Conservation (phyloP, 2,329 filamentous ascomycete species). For the Fusarium gaditjirri region DNA sequence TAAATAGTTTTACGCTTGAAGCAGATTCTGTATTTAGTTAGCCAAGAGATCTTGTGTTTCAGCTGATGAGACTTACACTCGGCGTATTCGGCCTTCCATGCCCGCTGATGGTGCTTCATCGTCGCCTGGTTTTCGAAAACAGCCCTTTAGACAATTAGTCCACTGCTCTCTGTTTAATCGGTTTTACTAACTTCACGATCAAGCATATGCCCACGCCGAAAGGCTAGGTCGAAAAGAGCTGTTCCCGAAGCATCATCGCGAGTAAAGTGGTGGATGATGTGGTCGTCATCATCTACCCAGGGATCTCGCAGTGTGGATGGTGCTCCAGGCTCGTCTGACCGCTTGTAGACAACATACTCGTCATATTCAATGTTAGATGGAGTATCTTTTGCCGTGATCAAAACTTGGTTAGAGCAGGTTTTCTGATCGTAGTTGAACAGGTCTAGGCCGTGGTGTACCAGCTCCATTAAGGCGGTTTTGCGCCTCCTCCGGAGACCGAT, state of each 20-base stretch:
- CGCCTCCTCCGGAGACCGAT: slow-evolving; percentile 39
- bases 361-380: slow-evolving; percentile 52
- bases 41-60: not conserved
- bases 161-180: not conserved
- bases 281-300: slow-evolving; percentile 34
- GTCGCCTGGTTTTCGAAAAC: slow-evolving; percentile 38
- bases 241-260: slow-evolving; percentile 48
- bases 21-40: slow-evolving; percentile 47
- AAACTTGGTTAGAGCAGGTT: slow-evolving; percentile 47
- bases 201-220: slow-evolving; percentile 46
- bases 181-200: slow-evolving; percentile 43
- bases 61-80: slow-evolving; percentile 46
- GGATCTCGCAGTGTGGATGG: slow-evolving; percentile 1
- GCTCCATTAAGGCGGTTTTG: slow-evolving; percentile 41
- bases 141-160: slow-evolving; percentile 33
- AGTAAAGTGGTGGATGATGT: slow-evolving; percentile 50
- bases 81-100: slow-evolving; percentile 51
- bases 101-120: slow-evolving; percentile 36
- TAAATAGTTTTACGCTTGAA: slow-evolving; percentile 49
- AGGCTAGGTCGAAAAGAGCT: slow-evolving; percentile 48
- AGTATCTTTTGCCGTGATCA: slow-evolving; percentile 45
- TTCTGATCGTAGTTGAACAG: slow-evolving; percentile 53
- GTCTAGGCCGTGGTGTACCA: slow-evolving; percentile 47
- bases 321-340: slow-evolving; percentile 26
- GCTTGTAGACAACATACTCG: slow-evolving; percentile 52